Base-by-base conservation (phyloP, 1,284 basidiomycete species). In the Ceratobasidium sp. region DNA sequence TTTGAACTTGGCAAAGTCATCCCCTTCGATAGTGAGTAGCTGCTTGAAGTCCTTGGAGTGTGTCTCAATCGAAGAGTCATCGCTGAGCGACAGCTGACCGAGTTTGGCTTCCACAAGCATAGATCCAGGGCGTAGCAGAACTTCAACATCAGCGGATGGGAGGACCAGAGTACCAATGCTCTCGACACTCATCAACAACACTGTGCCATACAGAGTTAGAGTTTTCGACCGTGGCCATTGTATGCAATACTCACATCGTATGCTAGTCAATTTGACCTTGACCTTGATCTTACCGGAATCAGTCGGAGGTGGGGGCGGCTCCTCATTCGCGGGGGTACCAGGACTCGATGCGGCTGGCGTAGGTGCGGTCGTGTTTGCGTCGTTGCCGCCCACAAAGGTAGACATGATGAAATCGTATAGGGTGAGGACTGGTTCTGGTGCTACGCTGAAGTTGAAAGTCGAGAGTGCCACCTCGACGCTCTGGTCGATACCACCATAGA, bases 401-500 rank as follows among this genome's bases (percentile, higher is more conserved):
- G 93, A 92, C 92, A 99, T 97, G 81, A 99, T 90, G 83, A 98
- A 98, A 82, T 99, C 96, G 81, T 98, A 99, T 10, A 99, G 83
- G 1, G 91, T 87, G 48, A 99, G 84, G 57, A 99, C 91, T 21
- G 97, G 96, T 78, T 96, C 94, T 1, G 97, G 95, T 3, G 93
- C 92, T 1, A 94, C 89, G 74, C 91, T 89, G 80, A 99, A 90
- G 75, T 96, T 88, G 81, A 99, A 92, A 0, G 97, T 98, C 2
- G 97, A 97, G 52, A 99, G 85, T 77, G 91, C 90, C 73, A 96
- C 88, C 78, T 96, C 91, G 72, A 99, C 88, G 73, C 84, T 92
- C 81, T 98, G 93, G 78, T 98, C 92, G 69, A 97, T 90, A 16
- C 92, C 92, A 75, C 97, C 94, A 80, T 93, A 92, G 9, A 89